These are phyloP conservation scores for Pterula multifida DNA, from an alignment of 1,284 basidiomycete genomes.

Conservation along the genomic window DNA sequence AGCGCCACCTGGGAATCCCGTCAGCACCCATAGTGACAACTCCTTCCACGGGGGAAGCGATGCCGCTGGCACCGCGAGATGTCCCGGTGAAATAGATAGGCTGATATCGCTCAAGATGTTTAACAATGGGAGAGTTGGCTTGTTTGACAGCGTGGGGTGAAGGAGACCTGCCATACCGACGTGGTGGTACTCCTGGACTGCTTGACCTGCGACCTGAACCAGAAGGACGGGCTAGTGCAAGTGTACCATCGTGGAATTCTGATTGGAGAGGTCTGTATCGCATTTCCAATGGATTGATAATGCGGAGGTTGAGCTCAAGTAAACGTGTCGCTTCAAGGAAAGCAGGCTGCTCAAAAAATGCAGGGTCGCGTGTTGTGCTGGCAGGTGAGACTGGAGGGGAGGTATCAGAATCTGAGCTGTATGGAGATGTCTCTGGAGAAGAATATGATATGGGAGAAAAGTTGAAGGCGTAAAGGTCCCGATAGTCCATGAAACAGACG, in stretches of 20 bases:
- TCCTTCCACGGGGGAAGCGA: conserved; percentile 39
- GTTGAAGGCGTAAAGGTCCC: conserved; percentile 24
- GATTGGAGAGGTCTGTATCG: conserved; percentile 14
- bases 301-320: conserved; percentile 40
- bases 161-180: conserved; percentile 1
- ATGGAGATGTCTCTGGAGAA: conserved; percentile 5
- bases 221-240: conserved; percentile 8
- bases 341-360: conserved; percentile 41
- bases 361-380: conserved; percentile 27
- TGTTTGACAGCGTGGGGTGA: neutral
- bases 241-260: conserved; percentile 4
- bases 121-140: conserved; percentile 12
- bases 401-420: conserved; percentile 2
- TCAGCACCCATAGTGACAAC: conserved; percentile 41
- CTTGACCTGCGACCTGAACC: conserved; percentile 3
- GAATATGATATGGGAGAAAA: conserved; percentile 2
- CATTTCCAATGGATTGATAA: conserved; percentile 24
- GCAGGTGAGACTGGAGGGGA: conserved; percentile 25
- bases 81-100: conserved; percentile 42
- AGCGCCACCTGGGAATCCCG: conserved; percentile 47
- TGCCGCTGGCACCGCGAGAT: conserved; percentile 31
- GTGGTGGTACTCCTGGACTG: neutral
- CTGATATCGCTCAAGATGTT: conserved; percentile 19
- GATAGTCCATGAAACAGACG: conserved; percentile 66
- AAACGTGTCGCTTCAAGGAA: conserved; percentile 55